Base-by-base conservation (phyloP, 352 stramenopile species). In the Elongisporangium anandrum region DNA sequence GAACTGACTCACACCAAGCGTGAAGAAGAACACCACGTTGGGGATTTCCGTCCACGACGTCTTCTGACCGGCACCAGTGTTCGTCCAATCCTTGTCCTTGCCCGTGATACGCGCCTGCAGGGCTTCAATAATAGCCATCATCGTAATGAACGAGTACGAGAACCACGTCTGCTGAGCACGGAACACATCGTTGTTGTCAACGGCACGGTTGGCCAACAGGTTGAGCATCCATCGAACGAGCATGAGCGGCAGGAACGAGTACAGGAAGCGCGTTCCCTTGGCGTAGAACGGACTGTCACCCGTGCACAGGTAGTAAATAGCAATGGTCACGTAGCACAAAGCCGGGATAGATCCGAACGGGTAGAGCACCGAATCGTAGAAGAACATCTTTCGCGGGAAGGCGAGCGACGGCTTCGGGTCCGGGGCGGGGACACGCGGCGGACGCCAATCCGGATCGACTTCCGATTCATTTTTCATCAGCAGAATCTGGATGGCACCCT, bases 171-270 rank as follows among this genome's bases (percentile, higher is more conserved):
- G 85, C 77, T 96, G 87, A 0, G 83, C 79, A 70, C 87, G 87
- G 83, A 78, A 92, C 75, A 96, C 87, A 52, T 96, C 87, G 64
- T 94, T 94, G 71, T 90, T 93, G 69, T 96, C 87, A 59, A 96
- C 87, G 13, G 81, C 79, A 21, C 87, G 87, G 62, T 96, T 96
- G 1, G 85, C 81, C 54, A 96, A 49, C 75, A 92, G 59, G 68
- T 91, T 92, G 15, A 96, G 73, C 65, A 96, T 63, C 83, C 85
- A 94, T 54, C 79, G 77, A 15, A 77, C 70, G 10, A 96, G 60
- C 71, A 90, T 94, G 56, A 91, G 49, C 54, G 87, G 85, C 75
- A 96, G 77, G 77, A 96, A 92, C 74, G 85, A 86, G 75, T 93
- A 94, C 63, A 96, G 54, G 68, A 94, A 90, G 68, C 75, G 73